Base-by-base conservation (phyloP, 2,329 filamentous ascomycete species). In the Pseudogymnoascus sp. region DNA sequence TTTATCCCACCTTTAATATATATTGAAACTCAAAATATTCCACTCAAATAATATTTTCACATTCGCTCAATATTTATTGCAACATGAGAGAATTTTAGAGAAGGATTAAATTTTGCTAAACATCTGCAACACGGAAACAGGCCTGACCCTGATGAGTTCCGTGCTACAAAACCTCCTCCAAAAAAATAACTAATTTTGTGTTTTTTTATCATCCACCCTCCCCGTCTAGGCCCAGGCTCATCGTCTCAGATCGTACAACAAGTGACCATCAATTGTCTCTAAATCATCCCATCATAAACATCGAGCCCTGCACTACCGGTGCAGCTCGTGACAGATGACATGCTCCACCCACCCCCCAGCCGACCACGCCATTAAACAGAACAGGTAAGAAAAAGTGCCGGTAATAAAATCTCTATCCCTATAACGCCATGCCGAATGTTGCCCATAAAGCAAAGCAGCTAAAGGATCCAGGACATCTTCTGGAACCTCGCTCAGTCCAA, bases 191-290 rank as follows among this genome's bases (percentile, higher is more conserved):
- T 57, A 57, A 57, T 57, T 57, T 68, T 67, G 65, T 65, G 64
- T 61, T 44, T 64, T 33, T 62, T 63, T 13, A 28, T 33, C 35
- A 17, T 62, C 35, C 61, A 47, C 64, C 63, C 64, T 61, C 59
- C 68, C 64, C 64, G 64, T 66, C 62, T 60, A 65, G 71, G 71
- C 69, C 69, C 68, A 65, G 36, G 69, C 67, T 64, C 63, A 61
- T 63, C 65, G 66, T 65, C 60, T 70, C 68, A 19, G n/a, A 69
- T 33, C 65, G 68, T 70, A 67, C 65, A 64, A 68, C 40, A 62
- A 69, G 67, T 69, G 64, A 70, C 67, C 69, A 67, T 70, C 64
- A 63, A 69, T 70, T 62, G 53, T 67, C 61, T 60, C 60, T 60
- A 62, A 66, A 67, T 66, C 64, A 61, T 57, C 65, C 50, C 62